Conservation (phyloP, 2,329 filamentous ascomycete genomes). For the Penicillium sp. region DNA sequence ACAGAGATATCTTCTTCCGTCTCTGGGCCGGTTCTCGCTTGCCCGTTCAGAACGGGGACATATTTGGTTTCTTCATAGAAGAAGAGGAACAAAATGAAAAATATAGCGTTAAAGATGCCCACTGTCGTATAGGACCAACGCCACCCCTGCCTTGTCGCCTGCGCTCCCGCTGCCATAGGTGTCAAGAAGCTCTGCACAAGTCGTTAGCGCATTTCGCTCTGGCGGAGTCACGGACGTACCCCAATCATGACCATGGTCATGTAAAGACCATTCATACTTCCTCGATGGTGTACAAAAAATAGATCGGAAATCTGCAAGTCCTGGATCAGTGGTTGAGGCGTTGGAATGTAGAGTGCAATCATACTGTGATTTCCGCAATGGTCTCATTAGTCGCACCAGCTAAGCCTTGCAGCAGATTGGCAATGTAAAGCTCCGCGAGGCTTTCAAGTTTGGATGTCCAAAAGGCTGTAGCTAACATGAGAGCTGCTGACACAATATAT, state of each 20-base stretch:
- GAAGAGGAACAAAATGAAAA: constrained; percentile 38
- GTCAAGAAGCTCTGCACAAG: constrained; percentile 34
- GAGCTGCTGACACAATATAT: constrained; percentile 48
- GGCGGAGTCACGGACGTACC: constrained; percentile 35
- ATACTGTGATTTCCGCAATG: constrained; percentile 48
- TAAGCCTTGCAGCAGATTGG: constrained; percentile 49
- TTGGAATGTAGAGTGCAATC: constrained; percentile 41
- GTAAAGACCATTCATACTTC: constrained; percentile 56
- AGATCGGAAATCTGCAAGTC: constrained; percentile 47
- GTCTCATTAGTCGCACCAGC: constrained; percentile 48
- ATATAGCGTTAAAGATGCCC: constrained; percentile 36
- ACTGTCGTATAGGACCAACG: constrained; percentile 43
- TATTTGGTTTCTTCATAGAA: constrained; percentile 47
- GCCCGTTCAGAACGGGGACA: constrained; percentile 20
- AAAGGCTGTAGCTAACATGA: constrained; percentile 44
- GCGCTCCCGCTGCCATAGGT: constrained; percentile 40
- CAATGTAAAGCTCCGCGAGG: constrained; percentile 48
- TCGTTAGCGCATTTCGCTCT: background rate
- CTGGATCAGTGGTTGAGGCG: background rate
- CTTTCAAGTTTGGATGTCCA: constrained; percentile 51
- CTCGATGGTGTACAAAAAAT: constrained; percentile 57
- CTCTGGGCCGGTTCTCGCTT: background rate
- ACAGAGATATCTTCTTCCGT: constrained; percentile 6
- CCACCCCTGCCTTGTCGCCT: constrained; percentile 41
- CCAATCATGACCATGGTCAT: constrained; percentile 47